Evolutionary conservation across 2,329 filamentous ascomycete species (phyloP).

Genomic region (Fusarium caatingaense): DNA sequence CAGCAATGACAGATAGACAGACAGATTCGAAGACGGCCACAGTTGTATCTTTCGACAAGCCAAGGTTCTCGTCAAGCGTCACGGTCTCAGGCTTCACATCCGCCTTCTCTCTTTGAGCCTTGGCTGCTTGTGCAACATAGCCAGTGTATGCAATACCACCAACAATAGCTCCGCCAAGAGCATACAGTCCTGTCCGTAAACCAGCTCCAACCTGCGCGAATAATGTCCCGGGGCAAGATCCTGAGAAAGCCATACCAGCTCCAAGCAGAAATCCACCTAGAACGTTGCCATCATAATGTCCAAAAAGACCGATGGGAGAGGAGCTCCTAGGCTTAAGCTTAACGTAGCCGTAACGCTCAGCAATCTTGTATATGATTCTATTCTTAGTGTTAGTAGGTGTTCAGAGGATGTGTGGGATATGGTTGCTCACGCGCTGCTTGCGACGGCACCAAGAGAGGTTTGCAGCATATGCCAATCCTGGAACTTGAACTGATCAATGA

Average conservation of each 20-base stretch:
- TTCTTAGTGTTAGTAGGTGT: not conserved
- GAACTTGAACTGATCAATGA: constrained; percentile 70
- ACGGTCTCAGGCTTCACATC: constrained; percentile 45
- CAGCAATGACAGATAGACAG: constrained; percentile 56
- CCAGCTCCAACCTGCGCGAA: constrained; percentile 69
- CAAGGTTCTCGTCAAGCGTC: constrained; percentile 56
- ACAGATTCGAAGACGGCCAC: constrained; percentile 58
- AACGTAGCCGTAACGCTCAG: constrained; percentile 57
- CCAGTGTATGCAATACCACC: constrained; percentile 67
- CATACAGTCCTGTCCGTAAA: constrained; percentile 62
- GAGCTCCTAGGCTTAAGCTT: constrained; percentile 60
- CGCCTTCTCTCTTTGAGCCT: constrained; percentile 42
- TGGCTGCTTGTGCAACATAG: constrained; percentile 53
- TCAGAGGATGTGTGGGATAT: rapidly evolving
- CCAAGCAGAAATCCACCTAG: constrained; percentile 72
- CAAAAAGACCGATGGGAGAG: constrained; percentile 64
- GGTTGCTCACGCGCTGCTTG: constrained; percentile 67
- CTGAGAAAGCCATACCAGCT: constrained; percentile 73
- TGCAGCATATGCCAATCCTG: constrained; percentile 74
- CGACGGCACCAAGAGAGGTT: constrained; percentile 71
- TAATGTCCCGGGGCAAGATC: constrained; percentile 74
- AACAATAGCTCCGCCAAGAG: constrained; percentile 64
- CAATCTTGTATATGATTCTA: constrained; percentile 59
- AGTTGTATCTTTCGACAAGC: constrained; percentile 52
- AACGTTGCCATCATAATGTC: constrained; percentile 71